Percentiles rank a stretch among this genome's conserved stretches.
These are phyloP conservation scores for Cucurbita argyrosperma DNA, from an alignment of 306 rosid species.

Conservation along the genomic window DNA sequence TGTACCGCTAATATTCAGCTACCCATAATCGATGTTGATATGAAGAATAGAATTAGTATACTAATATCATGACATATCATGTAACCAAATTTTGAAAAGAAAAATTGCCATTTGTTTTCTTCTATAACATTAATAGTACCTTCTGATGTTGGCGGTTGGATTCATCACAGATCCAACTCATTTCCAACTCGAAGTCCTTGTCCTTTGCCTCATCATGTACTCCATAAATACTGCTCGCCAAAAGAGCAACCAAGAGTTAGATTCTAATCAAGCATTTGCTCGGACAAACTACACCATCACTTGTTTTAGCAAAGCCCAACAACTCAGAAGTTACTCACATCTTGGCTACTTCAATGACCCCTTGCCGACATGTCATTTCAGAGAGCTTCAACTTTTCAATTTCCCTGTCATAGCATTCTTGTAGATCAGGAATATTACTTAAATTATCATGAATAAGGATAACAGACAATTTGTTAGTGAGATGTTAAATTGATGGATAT, in stretches of 20 bases:
- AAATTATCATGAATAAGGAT: not conserved
- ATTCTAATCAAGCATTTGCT: not conserved
- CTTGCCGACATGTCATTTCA: constrained; percentile 87
- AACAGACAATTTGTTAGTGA: not conserved
- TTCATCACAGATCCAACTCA: constrained; percentile 99
- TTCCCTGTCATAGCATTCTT: constrained; percentile 46
- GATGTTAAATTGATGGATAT: not conserved
- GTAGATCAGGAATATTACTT: not conserved
- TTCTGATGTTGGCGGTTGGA: constrained; percentile 84
- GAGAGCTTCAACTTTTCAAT: constrained; percentile 90
- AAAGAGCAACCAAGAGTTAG: not conserved
- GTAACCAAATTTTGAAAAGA: not conserved
- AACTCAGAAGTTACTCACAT: constrained; percentile 43
- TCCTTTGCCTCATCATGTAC: constrained; percentile 97
- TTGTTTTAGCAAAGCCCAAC: not conserved
- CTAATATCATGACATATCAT: not conserved
- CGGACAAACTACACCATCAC: not conserved
- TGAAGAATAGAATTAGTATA: not conserved
- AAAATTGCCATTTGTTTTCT: not conserved
- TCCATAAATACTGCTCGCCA: constrained; percentile 57
- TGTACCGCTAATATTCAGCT: not conserved
- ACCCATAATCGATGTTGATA: not conserved
- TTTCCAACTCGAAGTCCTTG: constrained; percentile 83
- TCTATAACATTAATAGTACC: constrained; percentile 22
- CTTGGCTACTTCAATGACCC: constrained; percentile 92